Percentiles rank a stretch among this genome's conserved stretches.
These are phyloP conservation scores for Corniculantispora saksenae DNA, from an alignment of 2,329 filamentous ascomycete genomes.

Conservation along the genomic window DNA sequence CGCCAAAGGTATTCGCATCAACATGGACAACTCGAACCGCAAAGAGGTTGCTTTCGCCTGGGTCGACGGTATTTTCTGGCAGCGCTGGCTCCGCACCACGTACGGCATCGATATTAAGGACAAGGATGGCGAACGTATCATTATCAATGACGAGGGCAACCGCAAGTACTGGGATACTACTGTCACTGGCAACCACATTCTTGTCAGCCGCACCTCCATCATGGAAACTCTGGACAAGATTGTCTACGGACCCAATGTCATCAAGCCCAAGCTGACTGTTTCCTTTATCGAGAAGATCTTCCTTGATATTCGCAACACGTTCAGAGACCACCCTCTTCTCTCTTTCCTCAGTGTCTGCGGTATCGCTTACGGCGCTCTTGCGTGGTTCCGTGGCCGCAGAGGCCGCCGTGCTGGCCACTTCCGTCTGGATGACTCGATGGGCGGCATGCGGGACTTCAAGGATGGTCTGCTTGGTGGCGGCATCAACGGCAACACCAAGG, in stretches of 20 bases:
- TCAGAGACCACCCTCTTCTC: conserved; percentile 61
- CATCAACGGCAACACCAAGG: conserved; percentile 49
- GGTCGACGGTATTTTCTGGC: conserved; percentile 97
- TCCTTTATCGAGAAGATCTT: conserved; percentile 71
- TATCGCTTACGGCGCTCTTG: conserved; percentile 52
- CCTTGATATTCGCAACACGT: conserved; percentile 62
- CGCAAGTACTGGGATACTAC: conserved; percentile 94
- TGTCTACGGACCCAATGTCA: conserved; percentile 66
- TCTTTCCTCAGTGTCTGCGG: conserved; percentile 59
- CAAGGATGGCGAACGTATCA: conserved; percentile 82
- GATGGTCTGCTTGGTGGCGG: conserved; percentile 63
- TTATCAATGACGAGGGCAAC: conserved; percentile 88
- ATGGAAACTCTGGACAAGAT: conserved; percentile 81
- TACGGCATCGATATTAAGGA: conserved; percentile 88
- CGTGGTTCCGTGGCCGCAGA: conserved; percentile 57
- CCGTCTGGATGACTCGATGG: conserved; percentile 57
- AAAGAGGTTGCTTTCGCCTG: conserved; percentile 94
- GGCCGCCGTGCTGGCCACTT: conserved; percentile 61
- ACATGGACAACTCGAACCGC: conserved; percentile 82
- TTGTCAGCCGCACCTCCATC: conserved; percentile 85
- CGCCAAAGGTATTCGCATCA: conserved; percentile 89
- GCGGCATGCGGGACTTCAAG: conserved; percentile 54
- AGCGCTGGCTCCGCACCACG: conserved; percentile 92
- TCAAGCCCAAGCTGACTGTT: conserved; percentile 77
- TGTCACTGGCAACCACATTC: conserved; percentile 84